Conservation (phyloP, 345 rosid genomes). For the Hibiscus trionum region DNA sequence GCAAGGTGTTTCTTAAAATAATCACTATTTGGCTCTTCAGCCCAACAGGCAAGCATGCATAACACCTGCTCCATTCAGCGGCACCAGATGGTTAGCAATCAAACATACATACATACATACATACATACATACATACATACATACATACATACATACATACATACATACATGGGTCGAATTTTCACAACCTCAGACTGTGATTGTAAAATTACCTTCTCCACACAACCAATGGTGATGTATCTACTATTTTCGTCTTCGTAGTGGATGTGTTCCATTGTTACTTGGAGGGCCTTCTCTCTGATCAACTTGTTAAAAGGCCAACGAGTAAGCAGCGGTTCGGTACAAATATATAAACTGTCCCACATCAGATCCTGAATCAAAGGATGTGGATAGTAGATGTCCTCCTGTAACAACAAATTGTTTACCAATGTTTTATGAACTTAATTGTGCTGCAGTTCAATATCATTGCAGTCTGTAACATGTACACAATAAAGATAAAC, state of each 20-base stretch:
- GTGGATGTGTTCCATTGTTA: slow-evolving; percentile 54
- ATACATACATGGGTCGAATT: not conserved
- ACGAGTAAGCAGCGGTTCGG: slow-evolving; percentile 41
- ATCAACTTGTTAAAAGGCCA: slow-evolving; percentile 53
- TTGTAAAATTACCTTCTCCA: slow-evolving; percentile 40
- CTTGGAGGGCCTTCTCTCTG: slow-evolving; percentile 42
- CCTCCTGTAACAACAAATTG: slow-evolving; percentile 33
- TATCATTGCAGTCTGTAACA: not conserved
- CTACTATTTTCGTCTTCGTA: slow-evolving; percentile 64
- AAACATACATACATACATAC: not conserved
- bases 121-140: no score
- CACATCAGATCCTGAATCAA: slow-evolving; percentile 46
- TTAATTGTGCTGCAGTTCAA: not conserved
- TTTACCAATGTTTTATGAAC: not conserved
- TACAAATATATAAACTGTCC: slow-evolving; percentile 40
- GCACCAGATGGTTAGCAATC: not conserved
- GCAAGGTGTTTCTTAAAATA: slow-evolving; percentile 80
- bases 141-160: no score
- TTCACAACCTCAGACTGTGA: not conserved
- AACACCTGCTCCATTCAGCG: slow-evolving; percentile 24
- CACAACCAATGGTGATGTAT: slow-evolving; percentile 55
- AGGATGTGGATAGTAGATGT: slow-evolving; percentile 53
- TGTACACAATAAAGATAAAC: not conserved
- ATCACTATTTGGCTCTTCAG: slow-evolving; percentile 77
- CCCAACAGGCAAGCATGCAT: slow-evolving; percentile 78